A percentile compares a stretch with the other conserved stretches of the same genome.
Evolutionary conservation across 2,329 filamentous ascomycete species (phyloP).

Genomic region (Dactylellina cionopaga): DNA sequence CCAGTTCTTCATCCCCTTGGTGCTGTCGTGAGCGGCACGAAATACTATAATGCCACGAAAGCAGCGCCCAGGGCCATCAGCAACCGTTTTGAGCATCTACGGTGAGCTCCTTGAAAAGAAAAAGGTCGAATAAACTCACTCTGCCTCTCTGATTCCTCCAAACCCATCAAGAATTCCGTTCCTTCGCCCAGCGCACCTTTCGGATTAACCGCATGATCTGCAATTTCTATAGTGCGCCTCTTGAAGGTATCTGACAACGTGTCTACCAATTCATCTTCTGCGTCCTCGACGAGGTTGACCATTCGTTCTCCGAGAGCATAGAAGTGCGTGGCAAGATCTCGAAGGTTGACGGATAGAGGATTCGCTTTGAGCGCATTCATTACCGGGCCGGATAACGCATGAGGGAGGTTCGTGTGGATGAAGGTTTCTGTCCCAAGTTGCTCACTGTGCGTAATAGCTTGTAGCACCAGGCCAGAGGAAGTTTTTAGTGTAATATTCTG

Average conservation of each 20-base stretch:
- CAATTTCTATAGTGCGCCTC: constrained; percentile 80
- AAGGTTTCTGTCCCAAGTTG: constrained; percentile 65
- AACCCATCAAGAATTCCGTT: constrained; percentile 81
- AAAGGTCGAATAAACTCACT: too few relatives aligned
- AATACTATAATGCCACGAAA: constrained; percentile 67
- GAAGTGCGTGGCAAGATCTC: constrained; percentile 85
- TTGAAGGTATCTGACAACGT: constrained; percentile 83
- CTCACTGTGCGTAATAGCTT: constrained; percentile 60
- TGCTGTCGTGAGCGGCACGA: constrained; percentile 76
- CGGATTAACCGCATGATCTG: constrained; percentile 87
- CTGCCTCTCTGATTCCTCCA: constrained; percentile 89
- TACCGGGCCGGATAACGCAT: constrained; percentile 79
- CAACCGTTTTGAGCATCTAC: neutral
- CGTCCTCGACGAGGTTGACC: constrained; percentile 87
- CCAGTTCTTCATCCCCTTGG: constrained; percentile 76
- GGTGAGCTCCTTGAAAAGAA: neutral
- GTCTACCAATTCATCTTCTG: constrained; percentile 76
- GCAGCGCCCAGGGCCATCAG: constrained; percentile 39
- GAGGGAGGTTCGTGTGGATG: constrained; percentile 81
- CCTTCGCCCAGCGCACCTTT: constrained; percentile 72
- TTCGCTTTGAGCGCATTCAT: constrained; percentile 91
- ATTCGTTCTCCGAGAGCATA: constrained; percentile 86
- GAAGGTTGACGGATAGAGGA: constrained; percentile 82
- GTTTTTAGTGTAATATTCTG: neutral
- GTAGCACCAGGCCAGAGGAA: too few relatives aligned